Evolutionary conservation across 768 basidiomycete genomes (phyloP).

Genomic region (Mrakia hoshinonis): DNA sequence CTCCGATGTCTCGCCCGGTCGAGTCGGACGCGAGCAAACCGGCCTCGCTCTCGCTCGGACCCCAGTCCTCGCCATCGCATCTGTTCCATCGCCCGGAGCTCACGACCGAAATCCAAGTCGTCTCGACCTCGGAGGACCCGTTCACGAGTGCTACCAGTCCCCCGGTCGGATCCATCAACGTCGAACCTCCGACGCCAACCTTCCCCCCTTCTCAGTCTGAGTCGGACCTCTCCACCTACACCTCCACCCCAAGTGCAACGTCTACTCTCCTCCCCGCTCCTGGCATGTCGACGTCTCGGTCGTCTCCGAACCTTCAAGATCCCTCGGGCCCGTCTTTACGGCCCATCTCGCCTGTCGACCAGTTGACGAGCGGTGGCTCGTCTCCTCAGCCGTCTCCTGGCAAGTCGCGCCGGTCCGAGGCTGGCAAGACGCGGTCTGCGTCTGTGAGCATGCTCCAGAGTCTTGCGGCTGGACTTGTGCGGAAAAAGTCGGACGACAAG

Average conservation of each 20-base stretch:
- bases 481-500: conserved; percentile 70
- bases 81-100: not conserved
- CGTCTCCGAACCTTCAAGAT: conserved; percentile 48
- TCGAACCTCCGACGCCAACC: conserved; percentile 26
- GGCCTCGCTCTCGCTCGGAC: too few species aligned
- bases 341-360: conserved; percentile 41
- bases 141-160: not conserved
- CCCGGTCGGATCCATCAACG: not conserved
- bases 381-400: conserved; percentile 33
- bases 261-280: conserved; percentile 58
- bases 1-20: too few species aligned
- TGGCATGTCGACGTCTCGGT: conserved; percentile 12
- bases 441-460: conserved; percentile 89
- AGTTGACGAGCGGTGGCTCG: conserved; percentile 34
- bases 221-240: not conserved
- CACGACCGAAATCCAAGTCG: not conserved
- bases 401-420: conserved; percentile 43
- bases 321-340: conserved; percentile 53
- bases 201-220: conserved; percentile 11
- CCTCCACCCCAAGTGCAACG: conserved; percentile 44
- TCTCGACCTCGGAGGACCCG: conserved; percentile 14
- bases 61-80: too few species aligned
- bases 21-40: too few species aligned
- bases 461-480: conserved; percentile 57
- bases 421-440: conserved; percentile 62